Base-by-base conservation (phyloP, 2,329 filamentous ascomycete genomes). In the Pseudofabraea citricarpa region DNA sequence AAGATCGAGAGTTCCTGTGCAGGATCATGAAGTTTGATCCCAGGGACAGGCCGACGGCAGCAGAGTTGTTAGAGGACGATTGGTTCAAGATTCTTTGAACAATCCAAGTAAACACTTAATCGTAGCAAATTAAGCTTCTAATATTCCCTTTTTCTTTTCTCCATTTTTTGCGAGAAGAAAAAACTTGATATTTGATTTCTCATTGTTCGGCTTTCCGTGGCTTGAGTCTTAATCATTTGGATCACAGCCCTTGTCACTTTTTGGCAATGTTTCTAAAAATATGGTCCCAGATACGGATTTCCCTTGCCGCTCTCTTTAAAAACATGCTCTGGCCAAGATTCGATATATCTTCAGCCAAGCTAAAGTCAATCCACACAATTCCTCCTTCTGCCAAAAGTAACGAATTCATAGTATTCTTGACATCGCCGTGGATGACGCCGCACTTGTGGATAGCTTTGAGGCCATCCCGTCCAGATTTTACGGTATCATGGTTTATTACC, bases 1-100 rank as follows among this genome's bases (percentile, higher is more conserved):
- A 46, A 22, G 53, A 56, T 36, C 51, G 44, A 36, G 40, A 26
- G 19, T 50, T 52, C 21, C 26, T 56, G 32, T 46, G 45, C 29
- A 56, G 40, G 35, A 51, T 54, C 23, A 53, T 58, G 54, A 53
- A 52, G 41, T 27, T 56, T 12, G 52, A 56, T 43, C 54, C 54
- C 23, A 53, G 50, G 36, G 51, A 56, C 32, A 49, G 55, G 24
- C 55, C 53, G 22, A 56, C 54, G 29, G 55, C 55, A 16, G 44
- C 26, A 29, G 43, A 56, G 21, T 47, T 56, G 12, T 40, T 57
- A 27, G 22, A 46, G 37, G 52, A 57, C 49, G 18, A 32, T 15
- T 32, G 29, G 29, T 32, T 32, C 29, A n/a, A n/a, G n/a, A n/a
- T n/a, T n/a, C n/a, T n/a, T n/a, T n/a, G n/a, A n/a, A n/a, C n/a